Percentiles rank a stretch among this genome's conserved stretches.
Evolutionary conservation across 1,284 basidiomycete species (phyloP).

Genomic region (Ganoderma lingzhi): DNA sequence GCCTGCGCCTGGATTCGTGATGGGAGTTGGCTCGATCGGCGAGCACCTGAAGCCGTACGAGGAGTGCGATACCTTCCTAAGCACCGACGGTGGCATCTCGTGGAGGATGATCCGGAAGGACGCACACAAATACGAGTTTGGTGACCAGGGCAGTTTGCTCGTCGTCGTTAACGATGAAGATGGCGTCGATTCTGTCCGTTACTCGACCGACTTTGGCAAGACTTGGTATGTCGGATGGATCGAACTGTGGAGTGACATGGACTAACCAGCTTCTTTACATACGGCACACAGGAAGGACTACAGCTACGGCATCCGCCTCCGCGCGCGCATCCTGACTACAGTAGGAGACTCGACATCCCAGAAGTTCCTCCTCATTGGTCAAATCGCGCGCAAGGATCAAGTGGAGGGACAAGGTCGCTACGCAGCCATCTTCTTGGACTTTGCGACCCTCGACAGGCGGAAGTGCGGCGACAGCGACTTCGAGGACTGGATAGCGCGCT

Average conservation of each 20-base stretch:
- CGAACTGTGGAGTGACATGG: neutral
- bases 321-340: constrained; percentile 82
- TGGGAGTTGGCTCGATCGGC: constrained; percentile 94
- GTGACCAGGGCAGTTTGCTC: constrained; percentile 87
- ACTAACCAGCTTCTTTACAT: neutral
- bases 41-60: constrained; percentile 78
- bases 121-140: constrained; percentile 96
- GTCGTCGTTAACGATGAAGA: constrained; percentile 92
- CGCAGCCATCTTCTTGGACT: constrained; percentile 86
- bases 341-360: constrained; percentile 94
- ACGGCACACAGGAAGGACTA: constrained; percentile 66
- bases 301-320: constrained; percentile 75
- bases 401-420: constrained; percentile 66
- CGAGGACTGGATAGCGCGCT: constrained; percentile 89
- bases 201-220: constrained; percentile 87
- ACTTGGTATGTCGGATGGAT: constrained; percentile 69
- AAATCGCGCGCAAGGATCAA: constrained; percentile 73
- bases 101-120: constrained; percentile 85
- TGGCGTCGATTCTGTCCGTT: constrained; percentile 74
- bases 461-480: constrained; percentile 84
- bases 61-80: constrained; percentile 94
- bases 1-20: constrained; percentile 91
- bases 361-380: constrained; percentile 89
- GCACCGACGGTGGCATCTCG: constrained; percentile 86
- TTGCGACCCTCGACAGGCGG: constrained; percentile 71